These are phyloP conservation scores for Firmiana major DNA, from an alignment of 345 rosid genomes.

Conservation along the genomic window DNA sequence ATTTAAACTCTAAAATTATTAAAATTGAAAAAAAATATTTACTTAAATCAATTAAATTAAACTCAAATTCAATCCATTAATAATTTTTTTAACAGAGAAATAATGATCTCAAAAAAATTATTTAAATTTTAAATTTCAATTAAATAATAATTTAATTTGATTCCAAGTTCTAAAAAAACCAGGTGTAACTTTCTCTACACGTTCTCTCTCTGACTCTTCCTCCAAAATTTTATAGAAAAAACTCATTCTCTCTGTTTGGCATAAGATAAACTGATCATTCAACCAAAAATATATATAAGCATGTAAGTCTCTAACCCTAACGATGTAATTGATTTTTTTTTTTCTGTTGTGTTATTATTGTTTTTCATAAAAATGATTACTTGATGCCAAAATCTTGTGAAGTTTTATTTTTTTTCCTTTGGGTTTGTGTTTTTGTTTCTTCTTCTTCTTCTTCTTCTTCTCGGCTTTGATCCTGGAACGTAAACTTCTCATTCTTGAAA, in stretches of 20 bases:
- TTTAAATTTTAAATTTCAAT: neutral
- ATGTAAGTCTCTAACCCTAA: neutral
- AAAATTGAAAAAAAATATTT: too few relatives aligned
- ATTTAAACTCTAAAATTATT: too few relatives aligned
- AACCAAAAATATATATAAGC: too few relatives aligned
- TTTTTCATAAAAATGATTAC: neutral
- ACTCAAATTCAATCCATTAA: too few relatives aligned
- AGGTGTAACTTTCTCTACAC: neutral
- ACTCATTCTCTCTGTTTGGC: neutral
- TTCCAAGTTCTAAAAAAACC: neutral
- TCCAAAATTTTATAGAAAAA: neutral
- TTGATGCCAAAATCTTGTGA: neutral
- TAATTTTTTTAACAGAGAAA: too few relatives aligned
- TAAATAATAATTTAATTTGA: too few relatives aligned
- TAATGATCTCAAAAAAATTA: too few relatives aligned
- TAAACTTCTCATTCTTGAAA: neutral
- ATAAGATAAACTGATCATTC: neutral
- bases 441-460: neutral
- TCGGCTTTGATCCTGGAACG: neutral
- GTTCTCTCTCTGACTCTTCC: neutral
- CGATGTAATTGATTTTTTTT: neutral
- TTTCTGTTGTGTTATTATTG: neutral
- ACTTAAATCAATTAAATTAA: too few relatives aligned
- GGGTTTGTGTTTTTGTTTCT: neutral
- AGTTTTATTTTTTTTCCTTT: too few relatives aligned